Evolutionary conservation across 2,329 filamentous ascomycete genomes (phyloP).

Genomic region (Paracamarosporium sp.): DNA sequence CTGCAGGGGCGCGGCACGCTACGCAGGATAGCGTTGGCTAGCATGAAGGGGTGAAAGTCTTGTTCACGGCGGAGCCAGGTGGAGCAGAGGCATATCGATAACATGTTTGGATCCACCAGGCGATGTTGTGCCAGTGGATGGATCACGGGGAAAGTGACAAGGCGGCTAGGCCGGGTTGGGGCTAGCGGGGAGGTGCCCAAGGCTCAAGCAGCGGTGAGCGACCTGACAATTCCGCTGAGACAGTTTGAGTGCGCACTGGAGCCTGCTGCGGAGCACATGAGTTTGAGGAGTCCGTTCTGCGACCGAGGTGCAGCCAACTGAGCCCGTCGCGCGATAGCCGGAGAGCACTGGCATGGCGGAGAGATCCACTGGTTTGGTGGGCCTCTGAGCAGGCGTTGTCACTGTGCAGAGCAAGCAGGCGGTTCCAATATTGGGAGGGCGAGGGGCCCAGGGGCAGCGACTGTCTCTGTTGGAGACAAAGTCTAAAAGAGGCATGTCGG

Average conservation of each 20-base stretch:
- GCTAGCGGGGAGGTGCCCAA: neutral
- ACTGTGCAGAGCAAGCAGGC: too few species aligned
- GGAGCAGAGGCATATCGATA: neutral
- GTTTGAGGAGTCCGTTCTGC: constrained; percentile 1
- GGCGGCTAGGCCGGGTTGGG: neutral
- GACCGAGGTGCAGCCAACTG: constrained; percentile 3
- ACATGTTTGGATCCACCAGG: neutral
- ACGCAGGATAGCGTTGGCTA: constrained; percentile 2
- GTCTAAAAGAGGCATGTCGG: constrained; percentile 9
- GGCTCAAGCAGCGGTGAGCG: constrained; percentile 14
- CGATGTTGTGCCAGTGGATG: neutral
- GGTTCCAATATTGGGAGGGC: neutral
- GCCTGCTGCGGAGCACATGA: constrained; percentile 3
- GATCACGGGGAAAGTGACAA: neutral
- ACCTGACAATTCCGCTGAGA: constrained; percentile 9
- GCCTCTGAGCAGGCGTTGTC: too few species aligned
- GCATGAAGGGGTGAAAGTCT: constrained; percentile 2
- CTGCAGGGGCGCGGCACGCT: constrained; percentile 2
- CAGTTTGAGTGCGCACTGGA: neutral
- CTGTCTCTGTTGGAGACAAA: too few species aligned
- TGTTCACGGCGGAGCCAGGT: constrained; percentile 1
- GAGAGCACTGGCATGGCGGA: neutral
- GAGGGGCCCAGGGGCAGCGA: constrained; percentile 1
- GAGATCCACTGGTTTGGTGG: constrained; percentile 3
- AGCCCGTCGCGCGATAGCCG: constrained; percentile 7